Evolutionary conservation across 108 stramenopile species (phyloP).

Genomic region (Nannochloropsis gaditana): DNA sequence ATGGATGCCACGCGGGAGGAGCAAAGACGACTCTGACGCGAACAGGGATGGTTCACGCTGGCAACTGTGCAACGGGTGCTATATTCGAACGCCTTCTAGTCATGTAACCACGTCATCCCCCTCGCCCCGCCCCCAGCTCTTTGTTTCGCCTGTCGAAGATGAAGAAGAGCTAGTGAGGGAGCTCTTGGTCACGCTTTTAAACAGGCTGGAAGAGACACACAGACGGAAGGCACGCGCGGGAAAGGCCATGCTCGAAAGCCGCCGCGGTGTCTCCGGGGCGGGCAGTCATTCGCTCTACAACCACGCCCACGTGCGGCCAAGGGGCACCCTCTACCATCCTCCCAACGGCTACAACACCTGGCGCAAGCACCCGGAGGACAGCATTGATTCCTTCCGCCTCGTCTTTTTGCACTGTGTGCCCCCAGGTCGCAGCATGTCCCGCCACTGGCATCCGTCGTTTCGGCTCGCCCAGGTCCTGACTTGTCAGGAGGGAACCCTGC

Average conservation of each 20-base stretch:
- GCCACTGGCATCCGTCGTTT: not conserved
- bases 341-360: not conserved
- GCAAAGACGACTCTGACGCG: not conserved
- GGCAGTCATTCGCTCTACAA: too few species aligned
- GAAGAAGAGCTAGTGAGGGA: not conserved
- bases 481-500: not conserved
- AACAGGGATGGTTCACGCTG: not conserved
- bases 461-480: not conserved
- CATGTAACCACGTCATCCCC: not conserved
- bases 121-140: not conserved
- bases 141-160: not conserved
- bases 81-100: not conserved
- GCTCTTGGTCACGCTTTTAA: not conserved
- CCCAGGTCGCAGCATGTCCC: slow-evolving; percentile 5
- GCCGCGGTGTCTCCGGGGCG: too few species aligned
- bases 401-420: not conserved
- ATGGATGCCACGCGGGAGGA: not conserved
- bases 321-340: not conserved
- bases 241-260: too few species aligned
- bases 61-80: not conserved
- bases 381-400: not conserved
- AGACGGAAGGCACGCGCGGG: too few species aligned
- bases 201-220: not conserved
- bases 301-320: too few species aligned
- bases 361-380: not conserved